phyloP scores from a whole-genome alignment of 495 filamentous ascomycete genomes.

The Mytilinidion resinicola region DNA sequence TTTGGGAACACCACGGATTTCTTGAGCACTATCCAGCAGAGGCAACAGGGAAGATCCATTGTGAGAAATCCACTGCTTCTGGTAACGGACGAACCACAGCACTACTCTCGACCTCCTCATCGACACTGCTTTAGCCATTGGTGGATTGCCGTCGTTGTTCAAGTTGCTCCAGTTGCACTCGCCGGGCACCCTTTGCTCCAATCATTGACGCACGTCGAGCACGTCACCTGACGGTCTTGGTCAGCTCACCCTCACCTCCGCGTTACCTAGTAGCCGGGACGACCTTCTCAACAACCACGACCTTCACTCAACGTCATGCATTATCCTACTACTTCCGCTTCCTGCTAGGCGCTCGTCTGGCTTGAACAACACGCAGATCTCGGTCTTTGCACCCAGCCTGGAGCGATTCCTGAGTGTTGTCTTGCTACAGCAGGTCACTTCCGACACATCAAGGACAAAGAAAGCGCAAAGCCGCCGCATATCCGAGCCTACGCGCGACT shows the following conservation, averaged over 20 bases:
- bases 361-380: slow-evolving; percentile 28
- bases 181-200: neutral
- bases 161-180: neutral
- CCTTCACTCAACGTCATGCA: slow-evolving; percentile 11
- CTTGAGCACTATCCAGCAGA: no score
- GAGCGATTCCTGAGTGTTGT: slow-evolving; percentile 29
- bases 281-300: slow-evolving; percentile 18
- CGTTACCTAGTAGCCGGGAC: slow-evolving; percentile 12
- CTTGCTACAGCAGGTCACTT: slow-evolving; percentile 23
- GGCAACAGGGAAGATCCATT: no score
- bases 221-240: slow-evolving; percentile 1
- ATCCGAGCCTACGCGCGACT: neutral
- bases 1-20: no score
- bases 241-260: neutral
- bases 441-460: slow-evolving; percentile 16
- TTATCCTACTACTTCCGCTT: slow-evolving; percentile 16
- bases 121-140: neutral
- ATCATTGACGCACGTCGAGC: slow-evolving; percentile 7
- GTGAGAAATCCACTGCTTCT: neutral
- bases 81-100: neutral
- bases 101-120: neutral
- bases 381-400: slow-evolving; percentile 37
- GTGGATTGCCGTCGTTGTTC: neutral
- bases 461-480: slow-evolving; percentile 6
- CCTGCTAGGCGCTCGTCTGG: slow-evolving; percentile 46